These are phyloP conservation scores for Penicillium brevicompactum DNA, from an alignment of 2,329 filamentous ascomycete species.

Conservation along the genomic window DNA sequence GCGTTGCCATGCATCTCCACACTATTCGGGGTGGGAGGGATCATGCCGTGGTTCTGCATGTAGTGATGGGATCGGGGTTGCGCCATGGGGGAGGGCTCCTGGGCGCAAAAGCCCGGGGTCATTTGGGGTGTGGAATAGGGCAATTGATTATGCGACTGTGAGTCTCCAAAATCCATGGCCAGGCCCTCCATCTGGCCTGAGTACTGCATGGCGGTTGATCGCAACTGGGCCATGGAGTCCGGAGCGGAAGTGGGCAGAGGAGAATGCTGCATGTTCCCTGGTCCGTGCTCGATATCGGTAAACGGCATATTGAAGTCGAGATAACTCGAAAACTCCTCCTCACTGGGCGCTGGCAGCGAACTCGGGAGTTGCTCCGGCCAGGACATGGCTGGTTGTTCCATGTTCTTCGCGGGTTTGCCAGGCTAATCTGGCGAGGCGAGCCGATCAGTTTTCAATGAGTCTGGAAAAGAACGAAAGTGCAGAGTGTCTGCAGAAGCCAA, in stretches of 20 bases:
- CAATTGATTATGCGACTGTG: constrained; percentile 16
- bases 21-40: constrained; percentile 53
- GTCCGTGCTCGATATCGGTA: constrained; percentile 44
- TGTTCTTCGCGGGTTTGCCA: constrained; percentile 13
- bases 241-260: constrained; percentile 35
- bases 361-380: constrained; percentile 44
- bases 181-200: constrained; percentile 38
- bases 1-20: constrained; percentile 50
- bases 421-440: too few relatives aligned
- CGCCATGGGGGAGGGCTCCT: constrained; percentile 31
- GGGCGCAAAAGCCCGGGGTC: constrained; percentile 36
- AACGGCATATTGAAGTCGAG: constrained; percentile 53
- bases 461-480: too few relatives aligned
- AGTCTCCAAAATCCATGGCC: constrained; percentile 34
- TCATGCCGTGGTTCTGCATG: constrained; percentile 35
- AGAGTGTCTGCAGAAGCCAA: not conserved
- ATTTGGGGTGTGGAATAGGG: constrained; percentile 35
- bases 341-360: constrained; percentile 42
- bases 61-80: constrained; percentile 30
- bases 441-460: too few relatives aligned
- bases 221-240: constrained; percentile 28
- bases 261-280: constrained; percentile 37
- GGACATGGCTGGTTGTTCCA: constrained; percentile 43
- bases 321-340: constrained; percentile 53
- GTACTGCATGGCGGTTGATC: constrained; percentile 30